Conservation (phyloP, 78 protist species). For the Dictyostelium purpureum region DNA sequence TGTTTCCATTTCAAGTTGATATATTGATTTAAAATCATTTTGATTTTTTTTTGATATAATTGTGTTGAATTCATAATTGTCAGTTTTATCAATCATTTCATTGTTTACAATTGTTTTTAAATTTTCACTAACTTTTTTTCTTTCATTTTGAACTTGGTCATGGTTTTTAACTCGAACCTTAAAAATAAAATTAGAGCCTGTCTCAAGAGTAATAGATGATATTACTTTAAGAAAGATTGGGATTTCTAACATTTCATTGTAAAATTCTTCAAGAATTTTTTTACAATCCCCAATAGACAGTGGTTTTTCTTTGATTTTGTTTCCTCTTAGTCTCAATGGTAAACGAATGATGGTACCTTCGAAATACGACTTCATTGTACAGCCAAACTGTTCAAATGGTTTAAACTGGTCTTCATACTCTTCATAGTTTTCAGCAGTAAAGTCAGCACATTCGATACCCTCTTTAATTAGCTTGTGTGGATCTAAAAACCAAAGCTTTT, state of each 20-base stretch:
- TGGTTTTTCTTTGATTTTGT: neutral
- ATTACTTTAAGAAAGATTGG: neutral
- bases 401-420: no score
- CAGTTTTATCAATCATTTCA: neutral
- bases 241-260: neutral
- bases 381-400: no score
- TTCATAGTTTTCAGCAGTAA: no score
- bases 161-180: neutral
- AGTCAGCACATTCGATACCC: no score
- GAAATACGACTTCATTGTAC: neutral
- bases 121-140: neutral
- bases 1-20: neutral
- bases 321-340: neutral
- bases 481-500: neutral
- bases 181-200: neutral
- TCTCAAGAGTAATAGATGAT: neutral
- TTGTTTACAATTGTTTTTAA: neutral
- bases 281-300: neutral
- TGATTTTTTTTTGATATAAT: neutral
- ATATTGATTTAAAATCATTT: neutral
- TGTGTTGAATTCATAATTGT: neutral
- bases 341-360: conserved; percentile 38
- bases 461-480: no score
- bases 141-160: neutral
- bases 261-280: neutral